Evolutionary conservation across 805 yeast genomes (phyloP).

Genomic region (Wickerhamiella vanderwaltii): DNA sequence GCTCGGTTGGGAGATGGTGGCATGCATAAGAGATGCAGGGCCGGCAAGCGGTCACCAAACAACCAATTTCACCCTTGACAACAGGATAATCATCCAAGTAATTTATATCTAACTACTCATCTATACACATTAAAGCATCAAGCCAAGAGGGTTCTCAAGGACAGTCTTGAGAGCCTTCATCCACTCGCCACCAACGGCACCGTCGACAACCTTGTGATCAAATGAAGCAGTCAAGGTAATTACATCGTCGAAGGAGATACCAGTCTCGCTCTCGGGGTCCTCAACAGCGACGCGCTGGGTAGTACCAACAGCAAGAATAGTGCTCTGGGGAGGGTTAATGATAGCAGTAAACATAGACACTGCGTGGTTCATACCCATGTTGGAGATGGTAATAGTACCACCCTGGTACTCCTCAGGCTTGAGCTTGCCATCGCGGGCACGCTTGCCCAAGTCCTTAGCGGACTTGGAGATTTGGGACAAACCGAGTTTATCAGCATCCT

Average conservation of each 20-base stretch:
- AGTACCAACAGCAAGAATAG: slow-evolving; percentile 91
- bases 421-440: slow-evolving; percentile 90
- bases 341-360: slow-evolving; percentile 89
- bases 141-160: slow-evolving; percentile 90
- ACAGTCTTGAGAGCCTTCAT: slow-evolving; percentile 84
- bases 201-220: slow-evolving; percentile 96
- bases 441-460: slow-evolving; percentile 86
- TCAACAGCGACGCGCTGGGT: slow-evolving; percentile 85
- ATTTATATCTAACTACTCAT: no score
- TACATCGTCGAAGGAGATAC: slow-evolving; percentile 83
- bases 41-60: no score
- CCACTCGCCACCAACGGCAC: slow-evolving; percentile 96
- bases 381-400: slow-evolving; percentile 96
- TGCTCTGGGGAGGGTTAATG: slow-evolving; percentile 94
- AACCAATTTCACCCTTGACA: no score
- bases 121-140: slow-evolving; percentile 48
- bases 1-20: neutral
- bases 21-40: neutral
- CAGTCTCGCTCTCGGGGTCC: slow-evolving; percentile 80
- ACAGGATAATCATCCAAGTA: no score
- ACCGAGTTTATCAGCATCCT: slow-evolving; percentile 79
- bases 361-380: slow-evolving; percentile 97
- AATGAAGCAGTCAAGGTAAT: slow-evolving; percentile 91
- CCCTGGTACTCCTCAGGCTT: slow-evolving; percentile 97
- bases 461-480: slow-evolving; percentile 67